A percentile compares a stretch with the other conserved stretches of the same genome.
Evolutionary conservation across 192 early-diverging fungal species (phyloP).

Genomic region (Entomortierella lignicola): DNA sequence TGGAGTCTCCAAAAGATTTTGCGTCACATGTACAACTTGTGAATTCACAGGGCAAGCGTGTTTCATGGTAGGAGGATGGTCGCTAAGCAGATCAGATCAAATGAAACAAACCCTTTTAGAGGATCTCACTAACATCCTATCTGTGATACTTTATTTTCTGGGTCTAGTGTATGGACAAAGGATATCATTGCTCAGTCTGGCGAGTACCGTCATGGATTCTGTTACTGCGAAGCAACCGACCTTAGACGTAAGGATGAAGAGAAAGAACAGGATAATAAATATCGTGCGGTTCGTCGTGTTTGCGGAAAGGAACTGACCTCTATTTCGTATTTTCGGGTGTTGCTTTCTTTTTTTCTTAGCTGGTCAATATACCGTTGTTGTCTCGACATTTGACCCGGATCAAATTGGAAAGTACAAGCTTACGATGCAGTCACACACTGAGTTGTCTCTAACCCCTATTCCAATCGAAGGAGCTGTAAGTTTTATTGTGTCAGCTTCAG

Average conservation of each 20-base stretch:
- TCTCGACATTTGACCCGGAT: slow-evolving; percentile 82
- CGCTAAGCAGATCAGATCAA: too few relatives aligned
- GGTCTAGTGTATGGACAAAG: slow-evolving; percentile 57
- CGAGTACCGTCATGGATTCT: slow-evolving; percentile 82
- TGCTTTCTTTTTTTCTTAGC: slow-evolving; percentile 50
- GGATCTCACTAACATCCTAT: too few relatives aligned
- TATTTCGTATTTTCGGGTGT: too few relatives aligned
- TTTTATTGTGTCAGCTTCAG: slow-evolving; percentile 19
- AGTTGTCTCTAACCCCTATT: slow-evolving; percentile 66
- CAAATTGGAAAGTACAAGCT: slow-evolving; percentile 76
- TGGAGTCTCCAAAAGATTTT: slow-evolving; percentile 74
- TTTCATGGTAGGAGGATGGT: slow-evolving; percentile 61
- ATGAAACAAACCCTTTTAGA: too few relatives aligned
- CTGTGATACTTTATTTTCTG: slow-evolving; percentile 2
- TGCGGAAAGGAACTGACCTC: too few relatives aligned
- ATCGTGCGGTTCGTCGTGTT: too few relatives aligned
- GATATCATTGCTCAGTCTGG: slow-evolving; percentile 79
- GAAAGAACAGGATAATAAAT: not conserved
- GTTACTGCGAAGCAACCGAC: slow-evolving; percentile 72
- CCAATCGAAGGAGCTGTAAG: slow-evolving; percentile 81
- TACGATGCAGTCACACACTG: slow-evolving; percentile 65
- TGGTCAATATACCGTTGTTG: slow-evolving; percentile 83
- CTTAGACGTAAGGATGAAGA: slow-evolving; percentile 62
- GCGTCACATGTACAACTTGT: slow-evolving; percentile 78
- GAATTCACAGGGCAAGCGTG: slow-evolving; percentile 73